Evolutionary conservation across 768 basidiomycete genomes (phyloP).

Genomic region (Leccinum broughii): DNA sequence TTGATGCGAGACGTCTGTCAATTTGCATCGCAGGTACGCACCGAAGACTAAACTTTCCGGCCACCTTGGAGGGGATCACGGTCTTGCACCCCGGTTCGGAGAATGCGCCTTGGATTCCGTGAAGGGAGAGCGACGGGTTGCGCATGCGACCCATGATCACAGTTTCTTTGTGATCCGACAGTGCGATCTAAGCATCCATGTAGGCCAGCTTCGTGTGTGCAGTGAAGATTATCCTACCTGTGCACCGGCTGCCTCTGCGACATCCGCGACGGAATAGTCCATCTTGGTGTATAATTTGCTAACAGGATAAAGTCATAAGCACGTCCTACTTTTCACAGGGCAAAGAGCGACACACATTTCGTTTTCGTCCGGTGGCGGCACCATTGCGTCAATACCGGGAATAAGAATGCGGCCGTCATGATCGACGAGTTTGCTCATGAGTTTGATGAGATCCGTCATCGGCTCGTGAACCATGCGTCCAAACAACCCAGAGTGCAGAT

Average conservation of each 20-base stretch:
- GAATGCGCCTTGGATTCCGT: constrained; percentile 97
- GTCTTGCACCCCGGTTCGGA: constrained; percentile 82
- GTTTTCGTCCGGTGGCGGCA: constrained; percentile 66
- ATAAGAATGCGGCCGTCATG: constrained; percentile 80
- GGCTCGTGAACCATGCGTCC: constrained; percentile 84
- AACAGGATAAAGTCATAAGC: not conserved
- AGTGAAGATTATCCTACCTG: constrained; percentile 21
- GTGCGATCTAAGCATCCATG: constrained; percentile 44
- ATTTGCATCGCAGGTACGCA: constrained; percentile 33
- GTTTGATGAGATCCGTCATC: constrained; percentile 86
- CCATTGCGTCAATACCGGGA: constrained; percentile 86
- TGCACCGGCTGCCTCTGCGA: constrained; percentile 76
- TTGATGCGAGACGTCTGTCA: not conserved
- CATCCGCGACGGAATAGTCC: constrained; percentile 70
- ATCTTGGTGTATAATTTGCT: constrained; percentile 73
- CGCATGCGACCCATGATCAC: constrained; percentile 96
- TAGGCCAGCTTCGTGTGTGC: not conserved
- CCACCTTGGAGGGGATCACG: constrained; percentile 88
- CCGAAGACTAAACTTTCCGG: constrained; percentile 95
- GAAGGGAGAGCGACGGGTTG: constrained; percentile 81
- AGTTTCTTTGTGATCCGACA: constrained; percentile 73
- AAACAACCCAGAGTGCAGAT: constrained; percentile 89
- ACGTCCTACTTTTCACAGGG: not conserved
- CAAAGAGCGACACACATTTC: constrained; percentile 53
- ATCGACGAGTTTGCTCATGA: constrained; percentile 86